Evolutionary conservation across 179 eudicot species (phyloP), one percentile per base, ranked within the genome.

Genomic region (Sideroxylon spinosum): DNA sequence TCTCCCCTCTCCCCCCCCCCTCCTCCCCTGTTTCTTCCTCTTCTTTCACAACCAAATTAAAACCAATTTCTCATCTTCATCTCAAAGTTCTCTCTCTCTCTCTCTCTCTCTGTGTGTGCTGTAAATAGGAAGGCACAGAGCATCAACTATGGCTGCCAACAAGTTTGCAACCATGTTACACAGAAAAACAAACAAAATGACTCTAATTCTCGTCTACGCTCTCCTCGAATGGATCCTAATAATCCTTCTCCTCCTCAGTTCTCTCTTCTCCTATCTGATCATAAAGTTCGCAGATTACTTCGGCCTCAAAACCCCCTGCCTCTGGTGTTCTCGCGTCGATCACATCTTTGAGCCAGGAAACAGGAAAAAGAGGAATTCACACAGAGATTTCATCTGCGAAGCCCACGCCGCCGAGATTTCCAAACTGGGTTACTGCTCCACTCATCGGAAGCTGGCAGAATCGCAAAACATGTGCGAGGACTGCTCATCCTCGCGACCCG

Each of bases 181-280:
- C 56, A 87, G 81, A 72, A 91, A 86, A 80, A 87, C 90, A 78
- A 91, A 93, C 86, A 91, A 73, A 72, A 80, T 93, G 62, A 86
- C 91, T 61, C 70, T 87, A 8, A 77, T 91, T 74, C 86, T 95
- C 23, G 83, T 84, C 75, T 89, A 91, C 68, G 91, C 90, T 50
- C 83, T 81, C 22, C 91, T 91, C 52, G 99, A 95, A 88, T 95
- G 99, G 99, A 77, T 85, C 48, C 82, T 95, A 48, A 86, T 95
- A 48, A 67, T 85, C 81, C 85, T 93, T 64, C 86, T 95, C 80
- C 87, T 95, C 64, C 84, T 90, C 20, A 92, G 94, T 76, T 94
- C 95, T 55, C 86, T 91, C 6, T 90, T 94, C 82, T 91, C 94
- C 6, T 94, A 87, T 84, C 79, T 88, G 56, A 83, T 93, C 62